A percentile compares a stretch with the other conserved stretches of the same genome.
Conservation (phyloP, 1,284 basidiomycete species). For the Puccinia brachypodii region DNA sequence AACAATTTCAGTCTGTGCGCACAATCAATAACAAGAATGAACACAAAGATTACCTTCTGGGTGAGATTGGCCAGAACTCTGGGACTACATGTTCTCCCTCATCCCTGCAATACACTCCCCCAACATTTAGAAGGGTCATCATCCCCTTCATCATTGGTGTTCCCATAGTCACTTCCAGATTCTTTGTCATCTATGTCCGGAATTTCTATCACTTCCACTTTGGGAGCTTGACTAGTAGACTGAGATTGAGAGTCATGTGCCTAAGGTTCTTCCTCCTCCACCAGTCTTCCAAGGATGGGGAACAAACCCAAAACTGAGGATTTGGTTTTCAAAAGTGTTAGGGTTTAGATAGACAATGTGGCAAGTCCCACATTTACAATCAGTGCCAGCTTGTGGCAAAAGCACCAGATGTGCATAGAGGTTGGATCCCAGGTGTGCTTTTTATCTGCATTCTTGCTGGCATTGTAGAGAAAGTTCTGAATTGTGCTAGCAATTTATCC, state of each 20-base stretch:
- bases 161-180: neutral
- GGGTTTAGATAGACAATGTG: too few relatives aligned
- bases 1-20: neutral
- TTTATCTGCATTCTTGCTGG: neutral
- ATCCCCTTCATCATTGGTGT: neutral
- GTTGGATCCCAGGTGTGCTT: neutral
- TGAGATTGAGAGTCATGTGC: too few relatives aligned
- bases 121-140: too few relatives aligned
- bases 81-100: neutral
- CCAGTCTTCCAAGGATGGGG: neutral
- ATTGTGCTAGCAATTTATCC: neutral
- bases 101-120: too few relatives aligned
- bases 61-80: neutral
- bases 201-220: neutral
- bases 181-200: neutral
- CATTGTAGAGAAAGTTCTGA: neutral
- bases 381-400: conserved; percentile 14
- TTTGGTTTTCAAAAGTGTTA: too few relatives aligned
- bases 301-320: neutral
- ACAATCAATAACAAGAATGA: neutral
- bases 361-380: neutral
- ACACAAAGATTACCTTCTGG: too few relatives aligned
- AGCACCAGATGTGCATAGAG: conserved; percentile 7
- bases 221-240: neutral
- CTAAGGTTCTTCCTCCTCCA: neutral